Conservation (phyloP, 78 protist genomes). For the Fonticula alba region DNA sequence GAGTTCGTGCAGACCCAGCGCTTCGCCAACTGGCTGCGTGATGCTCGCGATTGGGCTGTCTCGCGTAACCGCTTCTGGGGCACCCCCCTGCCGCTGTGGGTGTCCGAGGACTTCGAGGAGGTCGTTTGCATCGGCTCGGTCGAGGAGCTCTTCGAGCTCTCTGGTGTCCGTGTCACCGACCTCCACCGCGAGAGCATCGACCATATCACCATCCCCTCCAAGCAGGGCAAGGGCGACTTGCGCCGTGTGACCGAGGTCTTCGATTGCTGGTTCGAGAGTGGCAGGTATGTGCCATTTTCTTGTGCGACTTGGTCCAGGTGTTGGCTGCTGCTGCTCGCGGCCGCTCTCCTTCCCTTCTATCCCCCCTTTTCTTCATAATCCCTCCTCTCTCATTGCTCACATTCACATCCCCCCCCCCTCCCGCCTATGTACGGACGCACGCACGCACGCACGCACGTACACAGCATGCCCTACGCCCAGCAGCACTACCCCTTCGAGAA, state of each 20-base stretch:
- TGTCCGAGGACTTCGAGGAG: constrained; percentile 75
- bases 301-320: too few species aligned
- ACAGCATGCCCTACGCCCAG: constrained; percentile 94
- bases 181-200: constrained; percentile 74
- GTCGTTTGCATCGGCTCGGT: constrained; percentile 58
- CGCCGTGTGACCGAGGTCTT: constrained; percentile 85
- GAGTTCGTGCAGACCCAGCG: constrained; percentile 62
- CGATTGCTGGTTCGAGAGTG: constrained; percentile 99
- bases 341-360: neutral
- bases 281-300: constrained; percentile 33
- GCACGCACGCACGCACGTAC: neutral
- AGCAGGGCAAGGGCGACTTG: constrained; percentile 48
- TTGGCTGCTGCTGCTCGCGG: neutral
- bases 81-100: constrained; percentile 99
- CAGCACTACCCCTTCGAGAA: constrained; percentile 97
- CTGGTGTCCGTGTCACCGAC: constrained; percentile 54
- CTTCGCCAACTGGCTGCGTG: constrained; percentile 92
- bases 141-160: constrained; percentile 60
- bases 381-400: neutral
- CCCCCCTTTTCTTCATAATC: neutral
- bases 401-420: neutral
- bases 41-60: constrained; percentile 93
- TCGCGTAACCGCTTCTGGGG: constrained; percentile 96
- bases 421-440: neutral
- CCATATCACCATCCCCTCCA: constrained; percentile 77